These are phyloP conservation scores for Parascedosporium putredinis DNA, from an alignment of 2,329 filamentous ascomycete genomes.

Conservation along the genomic window DNA sequence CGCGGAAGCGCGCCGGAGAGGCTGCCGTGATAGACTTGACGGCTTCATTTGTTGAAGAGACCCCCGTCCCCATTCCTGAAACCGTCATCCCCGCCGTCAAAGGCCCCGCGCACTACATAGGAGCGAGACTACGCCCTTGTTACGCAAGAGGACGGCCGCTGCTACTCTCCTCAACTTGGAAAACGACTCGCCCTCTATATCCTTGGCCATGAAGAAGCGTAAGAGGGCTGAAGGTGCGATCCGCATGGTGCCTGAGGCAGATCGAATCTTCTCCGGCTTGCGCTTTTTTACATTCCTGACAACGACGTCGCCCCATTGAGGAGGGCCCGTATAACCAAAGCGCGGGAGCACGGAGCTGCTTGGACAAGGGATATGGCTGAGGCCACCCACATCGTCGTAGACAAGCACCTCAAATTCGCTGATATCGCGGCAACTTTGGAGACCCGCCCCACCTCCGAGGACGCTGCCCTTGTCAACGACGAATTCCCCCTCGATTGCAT, in stretches of 20 bases:
- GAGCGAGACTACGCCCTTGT: conserved; percentile 22
- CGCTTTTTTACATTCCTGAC: conserved; percentile 72
- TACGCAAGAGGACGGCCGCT: conserved; percentile 14
- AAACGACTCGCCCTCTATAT: neutral
- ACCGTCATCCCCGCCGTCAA: neutral
- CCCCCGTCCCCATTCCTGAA: conserved; percentile 17
- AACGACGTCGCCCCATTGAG: conserved; percentile 60
- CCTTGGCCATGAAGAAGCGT: conserved; percentile 12
- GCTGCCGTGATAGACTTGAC: neutral
- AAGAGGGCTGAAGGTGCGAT: conserved; percentile 20
- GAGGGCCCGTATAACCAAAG: conserved; percentile 61
- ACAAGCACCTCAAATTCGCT: conserved; percentile 53
- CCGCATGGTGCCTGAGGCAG: conserved; percentile 36
- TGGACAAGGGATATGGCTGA: conserved; percentile 51
- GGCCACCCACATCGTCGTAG: conserved; percentile 73
- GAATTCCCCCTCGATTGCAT: conserved; percentile 61
- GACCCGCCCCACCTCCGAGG: conserved; percentile 11
- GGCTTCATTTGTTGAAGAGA: conserved; percentile 21
- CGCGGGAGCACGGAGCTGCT: conserved; percentile 61
- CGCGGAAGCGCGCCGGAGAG: conserved; percentile 9
- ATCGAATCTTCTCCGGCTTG: conserved; percentile 50
- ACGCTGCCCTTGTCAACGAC: conserved; percentile 51
- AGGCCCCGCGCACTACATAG: conserved; percentile 11
- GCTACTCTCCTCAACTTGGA: neutral
- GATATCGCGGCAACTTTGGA: conserved; percentile 45